Evolutionary conservation across 1,284 basidiomycete species (phyloP).

Genomic region (Apiotrichum porosum): DNA sequence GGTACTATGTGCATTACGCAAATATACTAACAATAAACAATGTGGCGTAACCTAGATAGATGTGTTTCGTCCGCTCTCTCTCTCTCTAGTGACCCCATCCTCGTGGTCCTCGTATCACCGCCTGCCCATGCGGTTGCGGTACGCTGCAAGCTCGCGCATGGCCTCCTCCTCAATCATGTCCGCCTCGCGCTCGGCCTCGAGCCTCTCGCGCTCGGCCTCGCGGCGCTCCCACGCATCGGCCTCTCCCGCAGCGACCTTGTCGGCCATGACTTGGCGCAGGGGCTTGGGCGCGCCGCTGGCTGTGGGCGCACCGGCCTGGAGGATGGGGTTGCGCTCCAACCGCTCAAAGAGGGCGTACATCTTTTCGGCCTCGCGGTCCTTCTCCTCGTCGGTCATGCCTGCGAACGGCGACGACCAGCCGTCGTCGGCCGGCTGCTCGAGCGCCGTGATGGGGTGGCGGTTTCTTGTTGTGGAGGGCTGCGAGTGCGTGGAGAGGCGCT

Average conservation of each 20-base stretch:
- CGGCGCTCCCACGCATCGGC: conserved; percentile 27
- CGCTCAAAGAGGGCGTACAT: conserved; percentile 84
- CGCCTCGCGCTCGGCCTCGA: conserved; percentile 29
- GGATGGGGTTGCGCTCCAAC: conserved; percentile 61
- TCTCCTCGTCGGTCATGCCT: conserved; percentile 86
- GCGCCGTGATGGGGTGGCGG: conserved; percentile 78
- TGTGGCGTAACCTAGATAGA: too few relatives aligned
- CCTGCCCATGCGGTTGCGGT: conserved; percentile 30
- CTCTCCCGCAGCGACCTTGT: conserved; percentile 62
- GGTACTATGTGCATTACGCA: too few relatives aligned
- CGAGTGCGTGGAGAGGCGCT: neutral
- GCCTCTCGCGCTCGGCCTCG: conserved; percentile 27
- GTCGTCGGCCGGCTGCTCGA: conserved; percentile 47
- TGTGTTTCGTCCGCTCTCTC: too few relatives aligned
- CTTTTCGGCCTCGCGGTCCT: conserved; percentile 82
- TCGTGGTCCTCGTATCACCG: conserved; percentile 1
- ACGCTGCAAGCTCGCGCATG: conserved; percentile 35
- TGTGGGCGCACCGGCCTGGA: conserved; percentile 38
- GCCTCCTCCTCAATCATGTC: conserved; percentile 42
- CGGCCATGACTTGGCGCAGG: conserved; percentile 58
- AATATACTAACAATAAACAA: too few relatives aligned
- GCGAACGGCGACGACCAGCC: conserved; percentile 30
- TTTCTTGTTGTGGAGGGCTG: neutral
- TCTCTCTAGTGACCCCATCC: too few relatives aligned
- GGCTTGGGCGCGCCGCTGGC: conserved; percentile 18